Percentiles rank a stretch among this genome's conserved stretches.
Evolutionary conservation across 2,329 filamentous ascomycete genomes (phyloP).

Genomic region (Penicillium sp.): DNA sequence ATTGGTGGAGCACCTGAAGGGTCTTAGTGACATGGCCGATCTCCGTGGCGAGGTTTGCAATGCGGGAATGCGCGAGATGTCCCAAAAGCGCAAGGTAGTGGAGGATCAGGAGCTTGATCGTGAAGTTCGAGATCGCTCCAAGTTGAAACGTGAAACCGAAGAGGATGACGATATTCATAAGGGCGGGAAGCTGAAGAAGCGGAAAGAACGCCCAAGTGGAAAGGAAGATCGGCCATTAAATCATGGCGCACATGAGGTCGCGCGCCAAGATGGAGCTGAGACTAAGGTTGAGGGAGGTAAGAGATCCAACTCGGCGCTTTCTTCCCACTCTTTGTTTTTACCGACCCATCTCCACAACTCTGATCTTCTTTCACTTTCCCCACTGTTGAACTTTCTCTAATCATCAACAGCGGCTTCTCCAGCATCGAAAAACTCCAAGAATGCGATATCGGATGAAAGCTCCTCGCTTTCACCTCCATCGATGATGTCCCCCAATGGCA

Average conservation of each 20-base stretch:
- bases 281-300: constrained; percentile 56
- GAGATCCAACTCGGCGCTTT: constrained; percentile 19
- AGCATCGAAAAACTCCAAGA: constrained; percentile 41
- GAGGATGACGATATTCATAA: constrained; percentile 52
- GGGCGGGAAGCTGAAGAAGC: constrained; percentile 70
- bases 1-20: constrained; percentile 56
- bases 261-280: constrained; percentile 64
- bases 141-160: constrained; percentile 47
- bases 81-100: constrained; percentile 59
- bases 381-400: constrained; percentile 15
- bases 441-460: constrained; percentile 37
- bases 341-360: constrained; percentile 15
- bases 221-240: constrained; percentile 61
- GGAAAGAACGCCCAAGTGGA: constrained; percentile 66
- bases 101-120: constrained; percentile 52
- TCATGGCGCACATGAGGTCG: constrained; percentile 63
- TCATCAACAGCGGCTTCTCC: constrained; percentile 34
- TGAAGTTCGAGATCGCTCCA: constrained; percentile 51
- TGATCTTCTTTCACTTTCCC: constrained; percentile 10
- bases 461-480: constrained; percentile 44
- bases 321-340: constrained; percentile 15
- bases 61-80: constrained; percentile 59
- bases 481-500: constrained; percentile 45
- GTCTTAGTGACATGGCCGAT: constrained; percentile 58
- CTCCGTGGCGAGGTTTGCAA: constrained; percentile 59